Evolutionary conservation across 2,329 filamentous ascomycete species (phyloP), one percentile per base, ranked within the genome.

Genomic region (Trichoderma cornu-damae): DNA sequence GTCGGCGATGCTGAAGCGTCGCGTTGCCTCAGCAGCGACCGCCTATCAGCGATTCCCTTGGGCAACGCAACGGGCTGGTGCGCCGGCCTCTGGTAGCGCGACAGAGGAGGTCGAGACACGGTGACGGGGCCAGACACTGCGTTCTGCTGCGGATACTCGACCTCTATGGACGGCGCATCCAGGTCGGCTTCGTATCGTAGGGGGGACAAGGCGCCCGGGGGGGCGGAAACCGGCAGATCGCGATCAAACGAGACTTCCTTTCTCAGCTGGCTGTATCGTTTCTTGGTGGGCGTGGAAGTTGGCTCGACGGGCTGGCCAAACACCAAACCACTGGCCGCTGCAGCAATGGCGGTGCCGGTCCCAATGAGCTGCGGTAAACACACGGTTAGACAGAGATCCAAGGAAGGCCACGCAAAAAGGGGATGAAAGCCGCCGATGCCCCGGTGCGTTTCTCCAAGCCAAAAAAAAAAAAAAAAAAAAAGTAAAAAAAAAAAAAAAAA

Each of bases 341-440:
- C 80, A 72, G 81, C 82, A 69, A 83, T 78, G 63, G 80, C 81
- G 72, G 81, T 81, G 70, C 82, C 80, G 64, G 81, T 79, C 70
- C 81, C 82, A 72, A 84, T 79, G 65, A 85, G 80, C 82, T 85
- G 66, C 48, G 53, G 49, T 59, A 60, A 60, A 62, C 56, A 66
- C 20, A 47, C 2, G n/a, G 42, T 55, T 38, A 55, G 52, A 55
- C 12, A 30, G 38, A n/a, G 9, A 11, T 55, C 42, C 38, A 35
- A 34, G 43, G 11, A 51, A 51, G 14, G n/a, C n/a, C 9, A 30
- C 8, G 30, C 42, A 55, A 63, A 59, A 47, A 59, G n/a, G n/a
- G n/a, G 48, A 55, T 60, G 9, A 20, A 47, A 14, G 34, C 40
- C 24, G 40, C 16, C n/a, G 28, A 3, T 22, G 24, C 9, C 2